Evolutionary conservation across 23 red algal species (phyloP).

Genomic region (Porphyridium purpureum): DNA sequence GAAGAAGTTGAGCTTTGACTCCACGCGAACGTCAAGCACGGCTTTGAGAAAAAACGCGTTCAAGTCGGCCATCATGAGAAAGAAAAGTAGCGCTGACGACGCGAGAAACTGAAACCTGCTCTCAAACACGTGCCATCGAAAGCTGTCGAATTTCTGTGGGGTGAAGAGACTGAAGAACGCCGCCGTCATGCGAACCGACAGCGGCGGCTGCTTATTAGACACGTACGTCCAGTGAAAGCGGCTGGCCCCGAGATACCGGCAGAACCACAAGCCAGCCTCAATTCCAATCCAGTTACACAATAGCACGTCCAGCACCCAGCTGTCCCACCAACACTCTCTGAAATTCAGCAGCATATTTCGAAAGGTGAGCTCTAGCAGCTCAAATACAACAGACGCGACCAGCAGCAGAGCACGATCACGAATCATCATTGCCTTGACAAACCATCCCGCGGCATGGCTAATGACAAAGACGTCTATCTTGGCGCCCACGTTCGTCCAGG

Average conservation of each 20-base stretch:
- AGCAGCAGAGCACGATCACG: constrained; percentile 2
- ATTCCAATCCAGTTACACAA: constrained; percentile 28
- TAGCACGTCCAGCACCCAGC: constrained; percentile 23
- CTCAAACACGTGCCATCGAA: no score
- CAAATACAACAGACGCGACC: constrained; percentile 12
- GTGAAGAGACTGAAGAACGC: no score
- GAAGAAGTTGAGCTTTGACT: constrained; percentile 16
- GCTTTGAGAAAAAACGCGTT: constrained; percentile 33
- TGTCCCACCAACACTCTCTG: constrained; percentile 52
- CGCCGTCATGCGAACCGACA: neutral
- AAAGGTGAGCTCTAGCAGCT: constrained; percentile 17
- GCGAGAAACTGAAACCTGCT: no score
- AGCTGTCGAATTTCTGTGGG: no score
- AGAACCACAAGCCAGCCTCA: constrained; percentile 9
- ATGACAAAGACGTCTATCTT: constrained; percentile 7
- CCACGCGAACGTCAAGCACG: constrained; percentile 6
- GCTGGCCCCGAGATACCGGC: neutral
- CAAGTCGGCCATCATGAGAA: constrained; percentile 13
- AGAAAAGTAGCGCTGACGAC: constrained; percentile 3
- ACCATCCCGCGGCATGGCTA: constrained; percentile 7
- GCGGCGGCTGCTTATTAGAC: neutral
- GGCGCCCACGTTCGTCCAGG: neutral
- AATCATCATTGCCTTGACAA: constrained; percentile 12
- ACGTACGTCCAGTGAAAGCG: neutral
- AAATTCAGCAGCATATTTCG: constrained; percentile 10